Evolutionary conservation across 176 grass and related monocot species (phyloP).

Genomic region (Lolium rigidum): DNA sequence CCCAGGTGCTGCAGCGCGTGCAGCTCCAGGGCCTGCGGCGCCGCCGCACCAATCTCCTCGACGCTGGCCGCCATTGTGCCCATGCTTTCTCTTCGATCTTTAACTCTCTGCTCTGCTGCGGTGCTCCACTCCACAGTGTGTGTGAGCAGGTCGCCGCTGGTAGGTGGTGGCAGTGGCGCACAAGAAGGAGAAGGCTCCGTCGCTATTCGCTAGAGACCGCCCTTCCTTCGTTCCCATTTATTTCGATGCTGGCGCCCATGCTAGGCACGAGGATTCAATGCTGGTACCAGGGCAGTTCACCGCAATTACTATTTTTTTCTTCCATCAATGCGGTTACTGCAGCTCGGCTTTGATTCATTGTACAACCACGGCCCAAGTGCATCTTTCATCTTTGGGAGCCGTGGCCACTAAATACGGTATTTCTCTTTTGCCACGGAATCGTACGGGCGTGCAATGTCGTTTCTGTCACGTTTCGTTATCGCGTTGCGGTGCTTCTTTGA

Average conservation of each 20-base stretch:
- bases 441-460: too few species aligned
- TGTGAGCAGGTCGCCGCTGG: too few species aligned
- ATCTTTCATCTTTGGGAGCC: not conserved
- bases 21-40: not conserved
- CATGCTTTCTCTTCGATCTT: not conserved
- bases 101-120: not conserved
- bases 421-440: not conserved
- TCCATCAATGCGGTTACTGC: constrained; percentile 13
- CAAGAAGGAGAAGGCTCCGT: not conserved
- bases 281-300: not conserved
- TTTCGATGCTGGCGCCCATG: constrained; percentile 6
- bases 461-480: too few species aligned
- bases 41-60: constrained; percentile 18
- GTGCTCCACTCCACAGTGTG: not conserved
- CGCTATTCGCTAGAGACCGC: not conserved
- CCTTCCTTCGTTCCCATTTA: constrained; percentile 26
- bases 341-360: constrained; percentile 2
- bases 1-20: constrained; percentile 29
- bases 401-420: not conserved
- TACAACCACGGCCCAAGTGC: not conserved
- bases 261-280: not conserved
- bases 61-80: not conserved
- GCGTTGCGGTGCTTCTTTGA: too few species aligned
- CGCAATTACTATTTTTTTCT: not conserved
- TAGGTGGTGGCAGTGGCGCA: not conserved